These are phyloP conservation scores for Hypericum androsaemum DNA, from an alignment of 345 rosid genomes.

Conservation along the genomic window DNA sequence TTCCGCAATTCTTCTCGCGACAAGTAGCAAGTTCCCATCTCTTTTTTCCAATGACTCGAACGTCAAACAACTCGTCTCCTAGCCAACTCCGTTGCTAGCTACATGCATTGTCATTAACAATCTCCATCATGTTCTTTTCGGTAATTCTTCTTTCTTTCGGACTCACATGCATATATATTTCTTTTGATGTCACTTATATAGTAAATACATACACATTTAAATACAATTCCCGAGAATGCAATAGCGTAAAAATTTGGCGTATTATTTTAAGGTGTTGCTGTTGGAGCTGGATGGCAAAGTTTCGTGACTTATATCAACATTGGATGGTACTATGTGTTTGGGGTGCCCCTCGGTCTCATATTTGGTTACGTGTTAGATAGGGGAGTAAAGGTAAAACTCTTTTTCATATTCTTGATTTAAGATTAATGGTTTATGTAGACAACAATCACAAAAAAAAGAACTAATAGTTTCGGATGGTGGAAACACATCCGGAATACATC, in stretches of 20 bases:
- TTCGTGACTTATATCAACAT: conserved; percentile 51
- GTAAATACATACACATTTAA: no score
- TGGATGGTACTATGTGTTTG: conserved; percentile 50
- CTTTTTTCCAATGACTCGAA: conserved; percentile 43
- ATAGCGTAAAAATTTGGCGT: background rate
- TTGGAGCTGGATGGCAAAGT: conserved; percentile 78
- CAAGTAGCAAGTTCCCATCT: conserved; percentile 41
- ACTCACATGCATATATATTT: no score
- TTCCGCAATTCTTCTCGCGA: conserved; percentile 33
- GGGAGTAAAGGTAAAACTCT: conserved; percentile 36
- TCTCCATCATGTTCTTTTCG: conserved; percentile 85
- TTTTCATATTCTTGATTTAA: background rate
- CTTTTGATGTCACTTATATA: no score
- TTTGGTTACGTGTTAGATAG: conserved; percentile 38
- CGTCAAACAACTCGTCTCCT: conserved; percentile 42
- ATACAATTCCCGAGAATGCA: no score
- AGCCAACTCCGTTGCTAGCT: conserved; percentile 67
- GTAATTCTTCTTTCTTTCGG: conserved; percentile 16
- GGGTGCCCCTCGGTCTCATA: conserved; percentile 49
- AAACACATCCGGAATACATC: background rate
- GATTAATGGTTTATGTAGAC: no score
- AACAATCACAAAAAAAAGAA: no score
- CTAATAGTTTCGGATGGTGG: no score
- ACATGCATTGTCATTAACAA: conserved; percentile 58
- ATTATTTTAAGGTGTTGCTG: conserved; percentile 34